These are phyloP conservation scores for Leccinum subtestaceum DNA, from an alignment of 768 basidiomycete species.

Conservation along the genomic window DNA sequence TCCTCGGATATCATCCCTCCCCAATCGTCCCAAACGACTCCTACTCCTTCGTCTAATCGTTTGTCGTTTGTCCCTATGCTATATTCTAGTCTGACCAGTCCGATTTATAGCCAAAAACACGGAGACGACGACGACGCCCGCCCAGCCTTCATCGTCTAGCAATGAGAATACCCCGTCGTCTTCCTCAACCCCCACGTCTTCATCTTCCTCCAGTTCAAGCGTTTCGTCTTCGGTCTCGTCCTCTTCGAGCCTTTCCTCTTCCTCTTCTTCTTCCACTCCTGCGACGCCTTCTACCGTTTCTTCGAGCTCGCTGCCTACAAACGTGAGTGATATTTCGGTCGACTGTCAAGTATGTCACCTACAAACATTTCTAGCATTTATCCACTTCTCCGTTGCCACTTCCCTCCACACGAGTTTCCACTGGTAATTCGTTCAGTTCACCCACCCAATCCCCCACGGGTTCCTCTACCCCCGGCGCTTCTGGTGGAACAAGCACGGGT, in stretches of 20 bases:
- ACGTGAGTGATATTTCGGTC: constrained; percentile 19
- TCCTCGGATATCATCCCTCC: background rate
- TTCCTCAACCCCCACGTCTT: background rate
- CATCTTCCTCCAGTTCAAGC: constrained; percentile 8
- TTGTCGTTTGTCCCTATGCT: background rate
- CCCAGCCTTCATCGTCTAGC: background rate
- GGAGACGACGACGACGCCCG: background rate
- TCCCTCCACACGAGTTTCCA: background rate
- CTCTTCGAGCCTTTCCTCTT: constrained; percentile 1
- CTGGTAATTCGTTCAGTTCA: background rate
- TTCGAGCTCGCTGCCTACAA: background rate
- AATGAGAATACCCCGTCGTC: constrained; percentile 14
- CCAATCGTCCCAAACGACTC: background rate
- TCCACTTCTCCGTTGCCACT: background rate
- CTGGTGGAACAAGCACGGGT: constrained; percentile 33
- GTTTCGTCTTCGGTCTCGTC: constrained; percentile 10
- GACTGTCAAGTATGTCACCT: background rate
- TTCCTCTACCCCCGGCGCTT: constrained; percentile 34
- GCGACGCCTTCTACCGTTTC: constrained; percentile 5
- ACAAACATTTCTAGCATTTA: background rate
- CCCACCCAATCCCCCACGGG: constrained; percentile 11
- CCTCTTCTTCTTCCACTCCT: constrained; percentile 4
- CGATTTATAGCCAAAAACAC: constrained; percentile 4
- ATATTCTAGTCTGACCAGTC: background rate
- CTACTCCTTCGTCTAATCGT: constrained; percentile 1